These are phyloP conservation scores for Amanita subjunquillea DNA, from an alignment of 768 basidiomycete genomes.

Conservation along the genomic window DNA sequence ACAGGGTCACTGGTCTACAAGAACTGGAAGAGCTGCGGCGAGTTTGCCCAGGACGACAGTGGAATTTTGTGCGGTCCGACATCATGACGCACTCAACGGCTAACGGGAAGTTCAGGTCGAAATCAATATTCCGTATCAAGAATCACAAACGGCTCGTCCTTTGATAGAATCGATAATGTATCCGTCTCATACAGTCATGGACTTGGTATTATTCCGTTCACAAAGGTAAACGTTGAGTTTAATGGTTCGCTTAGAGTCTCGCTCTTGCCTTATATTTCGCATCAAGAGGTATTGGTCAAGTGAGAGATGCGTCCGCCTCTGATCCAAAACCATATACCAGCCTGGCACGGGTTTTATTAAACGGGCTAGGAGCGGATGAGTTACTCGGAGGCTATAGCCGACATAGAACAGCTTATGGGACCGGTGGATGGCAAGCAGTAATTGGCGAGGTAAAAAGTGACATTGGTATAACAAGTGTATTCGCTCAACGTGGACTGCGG, in stretches of 20 bases:
- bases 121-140: conserved; percentile 77
- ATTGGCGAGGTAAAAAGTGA: conserved; percentile 57
- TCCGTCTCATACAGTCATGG: conserved; percentile 80
- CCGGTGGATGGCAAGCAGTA: conserved; percentile 64
- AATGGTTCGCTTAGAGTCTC: conserved; percentile 51
- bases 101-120: conserved; percentile 41
- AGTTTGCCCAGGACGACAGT: conserved; percentile 69
- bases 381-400: conserved; percentile 89
- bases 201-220: conserved; percentile 49
- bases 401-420: conserved; percentile 66
- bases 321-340: conserved; percentile 50
- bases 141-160: conserved; percentile 47
- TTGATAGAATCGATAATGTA: conserved; percentile 64
- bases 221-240: neutral
- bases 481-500: conserved; percentile 1
- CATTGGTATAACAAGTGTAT: neutral
- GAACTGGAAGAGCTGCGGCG: conserved; percentile 69
- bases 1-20: conserved; percentile 70
- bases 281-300: conserved; percentile 62
- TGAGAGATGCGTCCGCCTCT: conserved; percentile 26
- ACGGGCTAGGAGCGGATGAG: conserved; percentile 92
- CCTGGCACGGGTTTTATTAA: conserved; percentile 73
- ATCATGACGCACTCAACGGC: neutral
- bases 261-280: conserved; percentile 92
- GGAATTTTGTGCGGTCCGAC: conserved; percentile 72